Base-by-base conservation (phyloP, 2,329 filamentous ascomycete genomes). In the Claviceps quebecensis region DNA sequence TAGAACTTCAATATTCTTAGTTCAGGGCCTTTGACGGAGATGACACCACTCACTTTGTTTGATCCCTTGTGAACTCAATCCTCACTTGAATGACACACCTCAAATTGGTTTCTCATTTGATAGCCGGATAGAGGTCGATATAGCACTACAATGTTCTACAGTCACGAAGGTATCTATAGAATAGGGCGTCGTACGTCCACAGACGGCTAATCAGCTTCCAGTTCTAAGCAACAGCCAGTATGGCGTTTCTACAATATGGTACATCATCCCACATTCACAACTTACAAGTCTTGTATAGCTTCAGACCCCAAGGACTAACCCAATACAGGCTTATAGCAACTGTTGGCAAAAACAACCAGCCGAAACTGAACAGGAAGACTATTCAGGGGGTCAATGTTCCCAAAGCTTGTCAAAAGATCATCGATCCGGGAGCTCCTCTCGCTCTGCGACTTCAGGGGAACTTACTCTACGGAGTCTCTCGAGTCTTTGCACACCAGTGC, bases 231-330 rank as follows among this genome's bases (percentile, higher is more conserved):
- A 79, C 55, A 82, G 82, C 62, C 84, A 93, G 65, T 86, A 96
- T 77, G 93, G 93, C 52, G 86, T 98, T 52, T 86, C 91, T 14
- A 98, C 91, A 2, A 84, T 98, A 54, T 98, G 93, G 91, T 95
- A 74, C 61, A 78, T 61, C 23, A 22, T 17, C 19, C 3, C 23
- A n/a, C n/a, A n/a, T n/a, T n/a, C 5, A 2, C 6, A 7, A 7
- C 5, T 7, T 7, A 29, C 7, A 7, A 19, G 4, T 5, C 4
- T 1, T 14, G n/a, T 13, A 34, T n/a, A 23, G 22, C n/a, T 14
- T 17, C 11, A 9, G 14, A 19, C 19, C 11, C 4, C 26, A 16
- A 37, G 13, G 43, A 43, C 49, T 7, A 52, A 34, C 1, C 2
- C 5, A 8, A 44, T 16, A 44, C 4, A 96, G 91, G 91, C 81